Conservation (phyloP, 2,329 filamentous ascomycete genomes). For the Botrytis cinerea region DNA sequence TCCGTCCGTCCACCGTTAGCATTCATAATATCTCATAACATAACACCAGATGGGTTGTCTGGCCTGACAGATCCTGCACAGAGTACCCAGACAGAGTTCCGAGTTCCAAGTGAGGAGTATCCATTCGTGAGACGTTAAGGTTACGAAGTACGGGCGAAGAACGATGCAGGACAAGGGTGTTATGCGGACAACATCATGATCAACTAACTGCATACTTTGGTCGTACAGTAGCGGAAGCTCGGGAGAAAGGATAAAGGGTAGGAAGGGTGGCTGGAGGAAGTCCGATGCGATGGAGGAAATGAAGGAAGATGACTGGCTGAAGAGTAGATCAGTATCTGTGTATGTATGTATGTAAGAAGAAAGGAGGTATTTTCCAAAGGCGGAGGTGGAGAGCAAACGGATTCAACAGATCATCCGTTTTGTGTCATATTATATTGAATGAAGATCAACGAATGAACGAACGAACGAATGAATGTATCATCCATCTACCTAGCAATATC, state of each 20-base stretch:
- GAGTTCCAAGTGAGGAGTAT: not conserved
- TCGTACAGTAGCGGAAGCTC: not conserved
- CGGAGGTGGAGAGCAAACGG: not conserved
- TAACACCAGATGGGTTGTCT: not conserved
- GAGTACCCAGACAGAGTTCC: not conserved
- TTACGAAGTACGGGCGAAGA: not conserved
- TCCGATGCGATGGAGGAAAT: not conserved
- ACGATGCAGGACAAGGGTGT: not conserved
- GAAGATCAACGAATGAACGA: not conserved
- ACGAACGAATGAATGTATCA: not conserved
- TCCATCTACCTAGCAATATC: not conserved
- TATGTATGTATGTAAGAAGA: not conserved
- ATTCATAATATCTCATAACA: not conserved
- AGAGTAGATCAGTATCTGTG: no score
- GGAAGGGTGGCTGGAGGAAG: not conserved
- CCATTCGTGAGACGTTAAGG: not conserved
- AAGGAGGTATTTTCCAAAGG: not conserved
- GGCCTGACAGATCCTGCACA: not conserved
- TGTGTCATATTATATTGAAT: not conserved
- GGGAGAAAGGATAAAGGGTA: constrained; percentile 5
- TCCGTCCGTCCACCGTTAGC: not conserved
- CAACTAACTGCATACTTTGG: not conserved
- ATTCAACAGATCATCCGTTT: constrained; percentile 3
- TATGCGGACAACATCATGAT: constrained; percentile 2
- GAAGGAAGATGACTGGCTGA: not conserved